Evolutionary conservation across 257 asterid species (phyloP).

Genomic region (Apocynum venetum): DNA sequence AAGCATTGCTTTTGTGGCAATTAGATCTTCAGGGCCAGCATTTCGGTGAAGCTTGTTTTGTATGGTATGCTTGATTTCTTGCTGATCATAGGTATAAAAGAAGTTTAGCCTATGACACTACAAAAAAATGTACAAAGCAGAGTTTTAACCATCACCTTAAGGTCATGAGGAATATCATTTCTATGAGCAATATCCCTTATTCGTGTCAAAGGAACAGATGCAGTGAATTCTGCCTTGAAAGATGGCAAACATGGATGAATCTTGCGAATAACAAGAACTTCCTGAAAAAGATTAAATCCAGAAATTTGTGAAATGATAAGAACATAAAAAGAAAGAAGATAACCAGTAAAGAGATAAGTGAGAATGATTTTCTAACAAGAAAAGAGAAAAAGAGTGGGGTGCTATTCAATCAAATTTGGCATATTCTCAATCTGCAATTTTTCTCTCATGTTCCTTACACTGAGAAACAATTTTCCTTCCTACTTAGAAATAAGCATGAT

Average conservation of each 20-base stretch:
- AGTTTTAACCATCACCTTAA: slow-evolving; percentile 50
- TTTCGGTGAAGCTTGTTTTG: slow-evolving; percentile 97
- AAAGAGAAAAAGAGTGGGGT: not conserved
- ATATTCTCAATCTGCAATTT: not conserved
- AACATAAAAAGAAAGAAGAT: not conserved
- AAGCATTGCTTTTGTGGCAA: slow-evolving; percentile 91
- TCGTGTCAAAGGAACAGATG: slow-evolving; percentile 93
- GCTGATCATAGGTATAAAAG: slow-evolving; percentile 45
- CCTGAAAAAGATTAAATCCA: slow-evolving; percentile 45
- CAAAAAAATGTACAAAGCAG: not conserved
- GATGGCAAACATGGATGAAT: slow-evolving; percentile 96
- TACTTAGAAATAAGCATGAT: not conserved
- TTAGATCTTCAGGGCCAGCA: slow-evolving; percentile 99
- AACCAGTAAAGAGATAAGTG: not conserved
- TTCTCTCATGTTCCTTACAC: not conserved
- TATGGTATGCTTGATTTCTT: slow-evolving; percentile 97
- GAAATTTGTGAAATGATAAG: not conserved
- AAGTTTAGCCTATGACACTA: slow-evolving; percentile 6
- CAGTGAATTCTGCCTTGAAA: slow-evolving; percentile 96
- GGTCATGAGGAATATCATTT: slow-evolving; percentile 90
- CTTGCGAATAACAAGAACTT: slow-evolving; percentile 87
- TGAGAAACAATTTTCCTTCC: not conserved
- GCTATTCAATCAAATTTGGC: not conserved
- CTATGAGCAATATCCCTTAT: slow-evolving; percentile 98
- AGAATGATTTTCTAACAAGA: not conserved